Evolutionary conservation across 345 rosid genomes (phyloP).

Genomic region (Turnera subulata): DNA sequence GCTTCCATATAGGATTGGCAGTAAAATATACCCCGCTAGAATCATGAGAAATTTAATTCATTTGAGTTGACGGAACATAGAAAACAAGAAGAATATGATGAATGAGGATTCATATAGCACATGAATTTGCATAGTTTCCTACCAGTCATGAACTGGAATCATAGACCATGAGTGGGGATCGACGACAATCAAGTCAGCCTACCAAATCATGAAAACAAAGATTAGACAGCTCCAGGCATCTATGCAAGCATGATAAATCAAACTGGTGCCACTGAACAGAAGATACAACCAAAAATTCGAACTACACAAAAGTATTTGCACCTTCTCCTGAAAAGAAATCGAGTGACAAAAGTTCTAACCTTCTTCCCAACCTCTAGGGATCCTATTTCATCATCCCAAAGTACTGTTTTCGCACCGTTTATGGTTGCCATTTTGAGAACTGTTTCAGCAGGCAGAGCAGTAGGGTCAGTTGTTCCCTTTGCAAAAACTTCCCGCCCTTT

Average conservation of each 20-base stretch:
- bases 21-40: not conserved
- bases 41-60: not conserved
- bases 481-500: conserved; percentile 47
- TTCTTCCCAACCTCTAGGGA: conserved; percentile 64
- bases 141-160: conserved; percentile 71
- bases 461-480: conserved; percentile 52
- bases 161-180: conserved; percentile 51
- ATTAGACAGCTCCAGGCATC: conserved; percentile 11
- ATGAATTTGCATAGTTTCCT: conserved; percentile 3
- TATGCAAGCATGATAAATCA: conserved; percentile 6
- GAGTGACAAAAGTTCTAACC: conserved; percentile 28
- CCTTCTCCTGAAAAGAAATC: not conserved
- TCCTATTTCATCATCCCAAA: conserved; percentile 71
- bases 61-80: not conserved
- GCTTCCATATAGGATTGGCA: not conserved
- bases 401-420: conserved; percentile 65
- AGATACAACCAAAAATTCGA: not conserved
- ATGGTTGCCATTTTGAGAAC: conserved; percentile 51
- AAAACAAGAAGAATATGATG: not conserved
- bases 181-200: conserved; percentile 67
- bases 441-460: conserved; percentile 63
- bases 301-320: not conserved
- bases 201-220: conserved; percentile 11
- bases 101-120: not conserved
- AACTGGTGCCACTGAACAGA: not conserved